phyloP scores from a whole-genome alignment of 2,329 filamentous ascomycete genomes.

The Aspergillus ustus region DNA sequence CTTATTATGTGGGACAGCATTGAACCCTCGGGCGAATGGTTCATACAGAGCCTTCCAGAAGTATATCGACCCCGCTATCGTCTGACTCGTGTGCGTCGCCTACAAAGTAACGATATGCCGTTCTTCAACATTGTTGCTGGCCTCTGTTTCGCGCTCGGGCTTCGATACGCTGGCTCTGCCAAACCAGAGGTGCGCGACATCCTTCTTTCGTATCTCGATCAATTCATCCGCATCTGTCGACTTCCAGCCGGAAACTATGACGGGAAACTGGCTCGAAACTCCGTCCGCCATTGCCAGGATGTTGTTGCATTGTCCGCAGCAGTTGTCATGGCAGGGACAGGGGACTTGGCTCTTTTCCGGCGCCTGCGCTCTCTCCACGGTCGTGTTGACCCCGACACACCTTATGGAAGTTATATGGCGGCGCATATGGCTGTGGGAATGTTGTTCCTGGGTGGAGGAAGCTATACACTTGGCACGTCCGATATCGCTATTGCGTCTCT shows the following conservation, averaged over 20 bases:
- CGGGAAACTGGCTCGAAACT: conserved; percentile 78
- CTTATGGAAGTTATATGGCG: conserved; percentile 92
- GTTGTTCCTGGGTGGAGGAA: conserved; percentile 90
- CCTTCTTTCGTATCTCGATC: conserved; percentile 80
- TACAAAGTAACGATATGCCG: conserved; percentile 83
- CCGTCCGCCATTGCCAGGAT: conserved; percentile 89
- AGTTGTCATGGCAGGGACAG: conserved; percentile 94
- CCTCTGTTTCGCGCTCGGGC: conserved; percentile 76
- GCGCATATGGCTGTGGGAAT: conserved; percentile 89
- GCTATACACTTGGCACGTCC: conserved; percentile 86
- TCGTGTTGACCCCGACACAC: conserved; percentile 78
- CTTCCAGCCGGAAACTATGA: conserved; percentile 73
- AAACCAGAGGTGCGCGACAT: conserved; percentile 76
- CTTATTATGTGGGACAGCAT: conserved; percentile 92
- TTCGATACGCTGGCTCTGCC: conserved; percentile 75
- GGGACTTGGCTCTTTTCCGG: conserved; percentile 83
- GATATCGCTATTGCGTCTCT: conserved; percentile 85
- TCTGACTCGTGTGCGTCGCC: conserved; percentile 62
- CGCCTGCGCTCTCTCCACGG: conserved; percentile 87
- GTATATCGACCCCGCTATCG: conserved; percentile 68
- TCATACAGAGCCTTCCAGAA: conserved; percentile 71
- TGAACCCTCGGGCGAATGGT: conserved; percentile 73
- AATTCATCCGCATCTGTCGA: conserved; percentile 78
- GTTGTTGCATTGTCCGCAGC: conserved; percentile 79
- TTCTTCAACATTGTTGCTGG: conserved; percentile 93